These are phyloP conservation scores for Candida railenensis DNA, from an alignment of 805 yeast species.

Conservation along the genomic window DNA sequence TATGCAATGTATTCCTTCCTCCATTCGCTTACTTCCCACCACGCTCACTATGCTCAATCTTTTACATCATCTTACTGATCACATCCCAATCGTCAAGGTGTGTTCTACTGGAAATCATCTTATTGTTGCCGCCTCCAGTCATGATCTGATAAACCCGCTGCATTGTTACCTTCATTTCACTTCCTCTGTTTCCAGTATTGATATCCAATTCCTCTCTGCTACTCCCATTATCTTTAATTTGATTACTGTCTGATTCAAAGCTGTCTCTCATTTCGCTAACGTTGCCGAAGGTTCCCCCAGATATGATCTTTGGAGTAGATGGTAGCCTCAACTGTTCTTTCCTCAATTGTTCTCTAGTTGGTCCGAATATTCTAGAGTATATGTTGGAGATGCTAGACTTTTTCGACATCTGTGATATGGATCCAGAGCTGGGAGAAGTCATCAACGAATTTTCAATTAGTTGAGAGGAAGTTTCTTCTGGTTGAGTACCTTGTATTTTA, in stretches of 20 bases:
- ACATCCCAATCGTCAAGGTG: slow-evolving; percentile 37
- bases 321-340: no score
- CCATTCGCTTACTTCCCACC: background rate
- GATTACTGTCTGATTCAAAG: background rate
- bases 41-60: no score
- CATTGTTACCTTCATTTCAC: slow-evolving; percentile 26
- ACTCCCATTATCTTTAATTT: background rate
- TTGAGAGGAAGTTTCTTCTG: background rate
- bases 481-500: background rate
- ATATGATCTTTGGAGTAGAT: background rate
- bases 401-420: background rate
- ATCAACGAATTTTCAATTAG: background rate
- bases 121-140: slow-evolving; percentile 12
- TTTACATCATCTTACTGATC: slow-evolving; percentile 27
- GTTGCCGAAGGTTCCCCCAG: slow-evolving; percentile 19
- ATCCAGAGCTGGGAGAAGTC: background rate
- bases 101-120: slow-evolving; percentile 1
- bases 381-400: slow-evolving; percentile 1
- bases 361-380: slow-evolving; percentile 1
- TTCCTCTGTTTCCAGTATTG: background rate
- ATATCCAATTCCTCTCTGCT: background rate
- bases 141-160: slow-evolving; percentile 29
- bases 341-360: background rate
- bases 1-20: background rate
- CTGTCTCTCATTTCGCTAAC: slow-evolving; percentile 20